Conservation (phyloP, 768 basidiomycete species). For the Leccinellum rugosiceps region DNA sequence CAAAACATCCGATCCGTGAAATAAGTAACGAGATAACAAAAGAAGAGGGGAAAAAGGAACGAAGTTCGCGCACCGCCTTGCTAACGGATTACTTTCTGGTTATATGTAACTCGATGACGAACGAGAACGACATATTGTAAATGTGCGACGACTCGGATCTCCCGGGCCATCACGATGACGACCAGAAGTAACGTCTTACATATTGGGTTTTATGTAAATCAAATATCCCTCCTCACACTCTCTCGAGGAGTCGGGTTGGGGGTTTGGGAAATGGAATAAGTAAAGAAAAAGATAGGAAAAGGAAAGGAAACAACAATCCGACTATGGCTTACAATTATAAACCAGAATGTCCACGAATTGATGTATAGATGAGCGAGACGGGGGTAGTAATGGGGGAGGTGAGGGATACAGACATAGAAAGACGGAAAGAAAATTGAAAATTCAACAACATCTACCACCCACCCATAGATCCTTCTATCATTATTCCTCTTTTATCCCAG, state of each 20-base stretch:
- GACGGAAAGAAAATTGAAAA: background rate
- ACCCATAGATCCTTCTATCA: background rate
- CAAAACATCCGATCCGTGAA: background rate
- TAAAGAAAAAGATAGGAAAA: background rate
- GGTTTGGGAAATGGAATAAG: background rate
- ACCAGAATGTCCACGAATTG: background rate
- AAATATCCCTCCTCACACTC: background rate
- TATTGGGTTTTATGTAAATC: background rate
- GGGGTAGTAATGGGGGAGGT: background rate
- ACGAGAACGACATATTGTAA: too few species aligned
- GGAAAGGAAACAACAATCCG: background rate
- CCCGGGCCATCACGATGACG: background rate
- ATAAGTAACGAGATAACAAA: background rate
- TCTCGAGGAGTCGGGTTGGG: background rate
- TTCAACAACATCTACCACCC: background rate
- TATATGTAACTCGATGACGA: too few species aligned
- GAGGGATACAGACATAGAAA: background rate
- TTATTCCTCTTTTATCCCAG: slow-evolving; percentile 30
- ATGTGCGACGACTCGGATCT: background rate
- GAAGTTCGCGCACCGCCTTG: background rate
- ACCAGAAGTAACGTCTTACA: background rate
- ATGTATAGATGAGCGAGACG: background rate
- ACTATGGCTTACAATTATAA: background rate
- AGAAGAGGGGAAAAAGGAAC: background rate
- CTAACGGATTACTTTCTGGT: background rate